phyloP scores from a whole-genome alignment of 306 rosid species.

The Gillenia trifoliata region DNA sequence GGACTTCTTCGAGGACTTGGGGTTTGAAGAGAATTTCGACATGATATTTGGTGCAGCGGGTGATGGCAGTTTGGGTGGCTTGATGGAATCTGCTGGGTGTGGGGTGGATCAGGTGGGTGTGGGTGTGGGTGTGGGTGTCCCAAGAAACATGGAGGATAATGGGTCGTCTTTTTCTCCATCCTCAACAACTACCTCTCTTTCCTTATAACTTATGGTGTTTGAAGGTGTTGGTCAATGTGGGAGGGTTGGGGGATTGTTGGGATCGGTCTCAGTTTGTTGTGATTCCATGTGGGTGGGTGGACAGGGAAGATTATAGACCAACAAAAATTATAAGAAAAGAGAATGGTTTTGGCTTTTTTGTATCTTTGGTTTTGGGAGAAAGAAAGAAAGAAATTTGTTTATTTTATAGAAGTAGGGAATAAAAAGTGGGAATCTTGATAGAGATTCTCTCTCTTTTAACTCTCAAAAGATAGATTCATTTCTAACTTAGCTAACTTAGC shows the following conservation, averaged over 20 bases:
- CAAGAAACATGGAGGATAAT: slow-evolving; percentile 22
- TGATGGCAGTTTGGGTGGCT: slow-evolving; percentile 20
- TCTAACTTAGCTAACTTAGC: too few relatives aligned
- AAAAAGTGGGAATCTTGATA: slow-evolving; percentile 11
- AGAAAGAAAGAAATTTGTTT: not conserved
- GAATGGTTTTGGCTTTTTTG: slow-evolving; percentile 1
- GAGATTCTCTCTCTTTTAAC: not conserved
- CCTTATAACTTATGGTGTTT: slow-evolving; percentile 30
- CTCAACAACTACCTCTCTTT: slow-evolving; percentile 53
- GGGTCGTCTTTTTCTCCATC: slow-evolving; percentile 49
- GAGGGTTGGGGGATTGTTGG: slow-evolving; percentile 11
- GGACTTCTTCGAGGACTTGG: slow-evolving; percentile 38
- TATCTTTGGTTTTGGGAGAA: not conserved
- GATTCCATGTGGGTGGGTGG: slow-evolving; percentile 15
- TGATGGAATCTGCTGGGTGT: slow-evolving; percentile 13
- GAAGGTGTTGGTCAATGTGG: slow-evolving; percentile 4
- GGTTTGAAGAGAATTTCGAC: slow-evolving; percentile 63
- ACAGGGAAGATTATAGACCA: not conserved
- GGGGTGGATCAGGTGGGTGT: slow-evolving; percentile 5
- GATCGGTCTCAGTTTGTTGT: slow-evolving; percentile 18
- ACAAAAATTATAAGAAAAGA: not conserved
- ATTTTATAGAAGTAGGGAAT: not conserved
- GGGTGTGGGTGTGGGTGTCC: slow-evolving; percentile 13
- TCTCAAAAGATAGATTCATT: not conserved
- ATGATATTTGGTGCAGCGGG: slow-evolving; percentile 37